phyloP scores from a whole-genome alignment of 192 early-diverging fungal genomes.

The Coemansia sp. region DNA sequence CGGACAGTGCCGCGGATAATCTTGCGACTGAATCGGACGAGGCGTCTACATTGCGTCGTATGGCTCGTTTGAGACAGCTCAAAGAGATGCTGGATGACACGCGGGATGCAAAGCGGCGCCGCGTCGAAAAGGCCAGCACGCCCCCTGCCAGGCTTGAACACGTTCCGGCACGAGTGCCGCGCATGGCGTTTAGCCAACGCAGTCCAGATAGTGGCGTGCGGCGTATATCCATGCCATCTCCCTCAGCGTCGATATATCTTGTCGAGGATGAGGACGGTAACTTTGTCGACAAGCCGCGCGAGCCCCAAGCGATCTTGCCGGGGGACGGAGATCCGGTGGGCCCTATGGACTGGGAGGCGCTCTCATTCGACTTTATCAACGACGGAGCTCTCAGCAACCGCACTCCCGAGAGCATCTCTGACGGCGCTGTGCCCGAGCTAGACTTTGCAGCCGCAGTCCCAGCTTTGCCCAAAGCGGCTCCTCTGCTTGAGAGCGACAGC shows the following conservation, averaged over 20 bases:
- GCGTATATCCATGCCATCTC: background rate
- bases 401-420: background rate
- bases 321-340: background rate
- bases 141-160: background rate
- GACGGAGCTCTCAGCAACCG: background rate
- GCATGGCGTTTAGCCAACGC: background rate
- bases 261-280: conserved; percentile 1
- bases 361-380: background rate
- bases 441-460: background rate
- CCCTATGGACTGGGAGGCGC: background rate
- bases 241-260: background rate
- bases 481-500: background rate
- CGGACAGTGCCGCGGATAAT: background rate
- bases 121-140: background rate
- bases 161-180: background rate
- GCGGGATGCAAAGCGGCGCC: background rate
- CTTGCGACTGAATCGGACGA: background rate
- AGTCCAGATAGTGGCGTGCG: background rate
- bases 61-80: too few species aligned
- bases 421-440: background rate
- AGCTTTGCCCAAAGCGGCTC: background rate
- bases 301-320: background rate
- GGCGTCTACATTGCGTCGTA: background rate
- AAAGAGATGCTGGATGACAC: background rate
- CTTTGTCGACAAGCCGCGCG: background rate